phyloP scores from a whole-genome alignment of 2,329 filamentous ascomycete species.

The Penicillium sp. region DNA sequence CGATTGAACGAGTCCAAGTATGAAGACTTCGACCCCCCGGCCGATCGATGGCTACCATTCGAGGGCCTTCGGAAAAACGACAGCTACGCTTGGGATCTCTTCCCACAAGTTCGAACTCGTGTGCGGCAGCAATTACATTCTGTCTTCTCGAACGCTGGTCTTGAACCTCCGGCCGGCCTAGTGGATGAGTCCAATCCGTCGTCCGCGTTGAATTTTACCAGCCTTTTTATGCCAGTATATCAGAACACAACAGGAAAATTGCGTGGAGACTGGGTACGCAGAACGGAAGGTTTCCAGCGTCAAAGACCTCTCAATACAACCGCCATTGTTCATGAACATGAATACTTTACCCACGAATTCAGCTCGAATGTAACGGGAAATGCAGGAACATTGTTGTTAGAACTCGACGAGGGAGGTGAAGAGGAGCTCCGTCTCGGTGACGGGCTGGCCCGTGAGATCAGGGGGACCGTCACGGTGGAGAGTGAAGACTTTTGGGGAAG shows the following conservation, averaged over 20 bases:
- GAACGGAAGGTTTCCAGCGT: slow-evolving; percentile 46
- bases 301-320: slow-evolving; percentile 56
- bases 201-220: slow-evolving; percentile 32
- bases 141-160: slow-evolving; percentile 29
- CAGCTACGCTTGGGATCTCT: slow-evolving; percentile 69
- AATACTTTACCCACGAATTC: slow-evolving; percentile 64
- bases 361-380: slow-evolving; percentile 72
- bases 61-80: slow-evolving; percentile 71
- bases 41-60: slow-evolving; percentile 58
- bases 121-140: slow-evolving; percentile 52
- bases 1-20: slow-evolving; percentile 48
- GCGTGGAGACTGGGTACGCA: slow-evolving; percentile 67
- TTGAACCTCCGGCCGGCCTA: slow-evolving; percentile 27
- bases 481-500: slow-evolving; percentile 64
- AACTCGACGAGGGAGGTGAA: slow-evolving; percentile 54
- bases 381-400: slow-evolving; percentile 63
- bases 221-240: slow-evolving; percentile 55
- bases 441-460: slow-evolving; percentile 61
- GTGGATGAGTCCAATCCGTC: slow-evolving; percentile 20
- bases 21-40: slow-evolving; percentile 46
- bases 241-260: slow-evolving; percentile 72
- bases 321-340: slow-evolving; percentile 57
- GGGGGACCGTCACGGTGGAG: slow-evolving; percentile 64
- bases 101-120: slow-evolving; percentile 60
- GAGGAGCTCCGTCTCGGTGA: slow-evolving; percentile 36